Evolutionary conservation across 306 rosid genomes (phyloP).

Genomic region (Castanea mollissima): DNA sequence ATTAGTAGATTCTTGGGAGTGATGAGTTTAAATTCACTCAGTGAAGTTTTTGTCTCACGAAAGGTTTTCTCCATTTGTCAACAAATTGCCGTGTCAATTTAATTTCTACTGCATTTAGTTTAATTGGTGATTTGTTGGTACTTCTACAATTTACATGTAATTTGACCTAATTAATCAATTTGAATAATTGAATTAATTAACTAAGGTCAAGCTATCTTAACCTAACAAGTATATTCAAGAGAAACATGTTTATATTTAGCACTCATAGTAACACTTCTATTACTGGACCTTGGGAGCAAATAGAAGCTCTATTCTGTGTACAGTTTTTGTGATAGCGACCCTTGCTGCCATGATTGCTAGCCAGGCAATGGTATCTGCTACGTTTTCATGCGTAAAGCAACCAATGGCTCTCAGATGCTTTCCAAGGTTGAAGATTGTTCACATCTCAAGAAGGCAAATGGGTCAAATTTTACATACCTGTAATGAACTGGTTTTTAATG

Average conservation of each 20-base stretch:
- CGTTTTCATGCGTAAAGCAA: slow-evolving; percentile 93
- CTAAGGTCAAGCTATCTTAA: too few species aligned
- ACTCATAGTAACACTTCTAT: slow-evolving; percentile 9
- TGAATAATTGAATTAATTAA: too few species aligned
- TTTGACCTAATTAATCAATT: too few species aligned
- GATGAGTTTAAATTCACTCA: too few species aligned
- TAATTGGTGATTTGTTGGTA: too few species aligned
- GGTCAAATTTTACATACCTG: slow-evolving; percentile 93
- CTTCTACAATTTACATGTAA: too few species aligned
- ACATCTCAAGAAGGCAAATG: slow-evolving; percentile 79
- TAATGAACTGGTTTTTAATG: slow-evolving; percentile 88
- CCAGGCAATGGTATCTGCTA: slow-evolving; percentile 98
- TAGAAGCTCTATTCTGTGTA: slow-evolving; percentile 81
- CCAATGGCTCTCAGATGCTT: slow-evolving; percentile 98
- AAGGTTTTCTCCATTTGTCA: too few species aligned
- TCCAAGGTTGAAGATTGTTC: slow-evolving; percentile 92
- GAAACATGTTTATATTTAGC: slow-evolving; percentile 6
- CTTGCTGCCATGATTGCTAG: slow-evolving; percentile 98
- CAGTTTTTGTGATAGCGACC: slow-evolving; percentile 80
- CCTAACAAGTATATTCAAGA: background rate
- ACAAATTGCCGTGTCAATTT: too few species aligned
- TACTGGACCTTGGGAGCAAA: slow-evolving; percentile 32
- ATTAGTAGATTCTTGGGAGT: too few species aligned
- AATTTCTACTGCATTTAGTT: too few species aligned
- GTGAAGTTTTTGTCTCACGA: too few species aligned